Conservation (phyloP, 192 early-diverging fungal genomes). For the Backusella psychrophila region DNA sequence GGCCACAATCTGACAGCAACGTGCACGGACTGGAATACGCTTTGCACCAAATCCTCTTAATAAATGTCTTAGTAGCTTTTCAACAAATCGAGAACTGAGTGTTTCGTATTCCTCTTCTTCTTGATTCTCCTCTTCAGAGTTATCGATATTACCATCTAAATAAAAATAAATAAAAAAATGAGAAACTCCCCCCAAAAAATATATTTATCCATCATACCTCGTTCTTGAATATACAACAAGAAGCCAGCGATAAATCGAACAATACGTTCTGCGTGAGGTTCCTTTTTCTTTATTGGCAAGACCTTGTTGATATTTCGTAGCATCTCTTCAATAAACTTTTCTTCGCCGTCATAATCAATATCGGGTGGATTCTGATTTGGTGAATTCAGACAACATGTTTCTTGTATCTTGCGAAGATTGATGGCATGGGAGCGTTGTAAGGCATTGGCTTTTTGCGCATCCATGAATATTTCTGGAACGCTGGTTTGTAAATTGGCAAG, state of each 20-base stretch:
- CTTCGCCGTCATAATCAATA: conserved; percentile 50
- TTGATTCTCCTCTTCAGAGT: conserved; percentile 10
- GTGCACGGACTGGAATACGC: conserved; percentile 71
- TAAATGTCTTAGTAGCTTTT: conserved; percentile 64
- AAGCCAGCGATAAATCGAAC: conserved; percentile 75
- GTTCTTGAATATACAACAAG: conserved; percentile 66
- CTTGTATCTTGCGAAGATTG: conserved; percentile 25
- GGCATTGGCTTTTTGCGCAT: conserved; percentile 63
- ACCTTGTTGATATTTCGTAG: conserved; percentile 80
- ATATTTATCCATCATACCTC: conserved; percentile 34
- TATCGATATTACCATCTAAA: neutral
- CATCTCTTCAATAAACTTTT: conserved; percentile 72
- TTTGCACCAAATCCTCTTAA: conserved; percentile 78
- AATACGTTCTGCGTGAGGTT: conserved; percentile 66
- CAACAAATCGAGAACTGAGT: conserved; percentile 69
- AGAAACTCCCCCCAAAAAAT: neutral
- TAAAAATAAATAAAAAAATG: neutral
- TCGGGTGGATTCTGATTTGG: conserved; percentile 28
- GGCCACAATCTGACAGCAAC: conserved; percentile 77
- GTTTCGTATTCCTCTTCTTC: conserved; percentile 50
- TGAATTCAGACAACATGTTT: conserved; percentile 60
- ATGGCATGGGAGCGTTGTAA: conserved; percentile 52
- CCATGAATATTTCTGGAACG: conserved; percentile 72
- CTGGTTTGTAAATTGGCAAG: conserved; percentile 34
- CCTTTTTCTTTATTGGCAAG: conserved; percentile 70